Conservation (phyloP, 192 early-diverging fungal species). For the Geosiphon pyriformis region DNA sequence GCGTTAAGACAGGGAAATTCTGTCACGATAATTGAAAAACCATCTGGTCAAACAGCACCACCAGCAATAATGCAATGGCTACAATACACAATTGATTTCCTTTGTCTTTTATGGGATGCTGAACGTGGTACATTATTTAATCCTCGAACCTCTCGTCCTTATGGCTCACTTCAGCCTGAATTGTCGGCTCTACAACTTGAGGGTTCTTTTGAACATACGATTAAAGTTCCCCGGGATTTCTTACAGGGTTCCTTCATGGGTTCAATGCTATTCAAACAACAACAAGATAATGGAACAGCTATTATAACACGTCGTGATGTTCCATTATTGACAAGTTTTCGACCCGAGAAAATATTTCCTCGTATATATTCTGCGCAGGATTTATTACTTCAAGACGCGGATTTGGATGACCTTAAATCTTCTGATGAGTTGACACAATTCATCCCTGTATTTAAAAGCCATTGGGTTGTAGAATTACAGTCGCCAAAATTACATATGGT, state of each 20-base stretch:
- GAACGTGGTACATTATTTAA: not conserved
- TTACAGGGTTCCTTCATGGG: not conserved
- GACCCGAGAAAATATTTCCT: not conserved
- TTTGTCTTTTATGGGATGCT: not conserved
- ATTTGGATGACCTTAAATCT: not conserved
- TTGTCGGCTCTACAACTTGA: not conserved
- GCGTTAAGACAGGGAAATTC: not conserved
- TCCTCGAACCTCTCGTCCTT: not conserved
- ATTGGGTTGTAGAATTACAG: not conserved
- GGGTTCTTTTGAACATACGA: not conserved
- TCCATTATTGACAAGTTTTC: not conserved
- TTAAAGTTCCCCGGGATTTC: not conserved
- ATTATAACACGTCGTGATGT: not conserved
- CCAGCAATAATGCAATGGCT: not conserved
- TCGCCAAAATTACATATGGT: not conserved
- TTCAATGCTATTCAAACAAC: not conserved
- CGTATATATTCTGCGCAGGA: not conserved
- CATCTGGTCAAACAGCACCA: not conserved
- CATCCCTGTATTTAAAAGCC: not conserved
- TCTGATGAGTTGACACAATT: not conserved
- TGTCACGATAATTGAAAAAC: not conserved
- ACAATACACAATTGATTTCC: not conserved
- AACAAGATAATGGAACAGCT: not conserved
- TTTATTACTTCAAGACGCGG: not conserved
- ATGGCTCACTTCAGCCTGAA: not conserved